These are phyloP conservation scores for Lenwebbia sp. DNA, from an alignment of 345 rosid genomes.

Conservation along the genomic window DNA sequence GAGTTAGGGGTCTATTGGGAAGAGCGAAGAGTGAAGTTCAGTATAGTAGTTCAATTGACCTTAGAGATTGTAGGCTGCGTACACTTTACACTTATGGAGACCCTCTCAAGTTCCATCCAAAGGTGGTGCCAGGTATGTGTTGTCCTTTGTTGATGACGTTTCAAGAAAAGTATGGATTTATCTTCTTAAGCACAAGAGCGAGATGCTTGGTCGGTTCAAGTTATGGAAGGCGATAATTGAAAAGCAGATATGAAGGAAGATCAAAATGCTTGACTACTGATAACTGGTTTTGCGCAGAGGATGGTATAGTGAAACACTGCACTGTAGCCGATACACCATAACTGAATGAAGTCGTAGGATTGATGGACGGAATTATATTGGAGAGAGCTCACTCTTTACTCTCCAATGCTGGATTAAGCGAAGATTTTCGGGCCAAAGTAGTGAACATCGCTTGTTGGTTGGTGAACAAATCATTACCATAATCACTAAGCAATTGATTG, in stretches of 20 bases:
- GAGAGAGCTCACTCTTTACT: background rate
- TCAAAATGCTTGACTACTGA: background rate
- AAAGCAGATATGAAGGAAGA: background rate
- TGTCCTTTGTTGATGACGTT: background rate
- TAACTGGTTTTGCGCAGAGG: background rate
- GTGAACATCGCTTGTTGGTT: background rate
- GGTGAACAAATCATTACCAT: no score
- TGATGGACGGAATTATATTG: background rate
- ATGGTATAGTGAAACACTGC: background rate
- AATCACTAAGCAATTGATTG: no score
- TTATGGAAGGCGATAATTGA: background rate
- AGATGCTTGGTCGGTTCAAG: background rate
- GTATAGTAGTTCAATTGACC: background rate
- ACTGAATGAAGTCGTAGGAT: background rate
- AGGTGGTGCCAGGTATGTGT: background rate
- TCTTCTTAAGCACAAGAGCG: no score
- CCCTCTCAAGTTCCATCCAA: background rate
- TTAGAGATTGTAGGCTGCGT: background rate
- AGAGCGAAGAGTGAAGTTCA: no score
- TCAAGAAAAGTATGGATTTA: background rate
- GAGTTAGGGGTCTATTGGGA: background rate
- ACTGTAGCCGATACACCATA: background rate
- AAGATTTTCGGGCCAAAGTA: background rate
- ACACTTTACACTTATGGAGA: background rate
- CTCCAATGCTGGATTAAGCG: background rate